A percentile compares a stretch with the other conserved stretches of the same genome.
phyloP scores from a whole-genome alignment of 345 rosid genomes.

The Populus euphratica region DNA sequence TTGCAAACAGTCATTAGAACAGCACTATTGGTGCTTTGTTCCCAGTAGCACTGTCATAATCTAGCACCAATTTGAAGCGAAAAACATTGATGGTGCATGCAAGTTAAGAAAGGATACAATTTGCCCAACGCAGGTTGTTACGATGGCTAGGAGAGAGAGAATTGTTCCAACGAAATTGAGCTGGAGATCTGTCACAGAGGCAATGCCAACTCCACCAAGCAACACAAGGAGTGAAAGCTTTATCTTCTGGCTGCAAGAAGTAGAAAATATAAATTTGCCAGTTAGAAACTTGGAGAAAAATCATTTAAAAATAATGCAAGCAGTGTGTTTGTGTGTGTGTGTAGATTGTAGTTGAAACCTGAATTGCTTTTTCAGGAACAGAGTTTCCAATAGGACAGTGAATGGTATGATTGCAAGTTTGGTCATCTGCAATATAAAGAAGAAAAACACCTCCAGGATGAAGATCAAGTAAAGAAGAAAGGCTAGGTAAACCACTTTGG shows the following conservation, averaged over 20 bases:
- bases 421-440: conserved; percentile 66
- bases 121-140: conserved; percentile 93
- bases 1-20: neutral
- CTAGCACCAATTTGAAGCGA: neutral
- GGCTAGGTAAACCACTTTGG: neutral
- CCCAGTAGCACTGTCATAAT: neutral
- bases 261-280: neutral
- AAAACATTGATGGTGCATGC: neutral
- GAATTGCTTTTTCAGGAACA: conserved; percentile 85
- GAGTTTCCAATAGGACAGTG: conserved; percentile 87
- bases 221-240: conserved; percentile 63
- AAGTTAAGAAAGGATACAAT: conserved; percentile 57
- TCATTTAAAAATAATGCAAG: neutral
- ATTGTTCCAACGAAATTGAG: conserved; percentile 77
- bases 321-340: neutral
- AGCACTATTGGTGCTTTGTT: neutral
- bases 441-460: neutral
- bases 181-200: conserved; percentile 95
- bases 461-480: neutral
- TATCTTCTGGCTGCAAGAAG: conserved; percentile 66
- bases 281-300: neutral
- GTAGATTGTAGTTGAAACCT: conserved; percentile 39
- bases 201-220: conserved; percentile 84
- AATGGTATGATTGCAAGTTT: conserved; percentile 97
- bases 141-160: conserved; percentile 79